A percentile compares a stretch with the other conserved stretches of the same genome.
phyloP scores from a whole-genome alignment of 768 basidiomycete genomes.

The Hygrocybe punicea region DNA sequence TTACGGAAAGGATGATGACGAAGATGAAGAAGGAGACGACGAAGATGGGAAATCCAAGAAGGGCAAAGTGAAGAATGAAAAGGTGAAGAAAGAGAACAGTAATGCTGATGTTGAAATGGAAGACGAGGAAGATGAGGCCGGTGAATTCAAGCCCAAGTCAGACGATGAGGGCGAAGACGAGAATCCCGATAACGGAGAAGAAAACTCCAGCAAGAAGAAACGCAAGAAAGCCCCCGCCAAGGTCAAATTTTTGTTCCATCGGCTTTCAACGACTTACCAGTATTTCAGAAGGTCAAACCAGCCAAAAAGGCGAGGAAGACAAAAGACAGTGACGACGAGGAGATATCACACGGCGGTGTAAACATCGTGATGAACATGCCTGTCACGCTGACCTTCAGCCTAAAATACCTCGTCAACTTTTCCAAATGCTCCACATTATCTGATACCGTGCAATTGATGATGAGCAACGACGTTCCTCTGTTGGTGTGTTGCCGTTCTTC shows the following conservation, averaged over 20 bases:
- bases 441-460: conserved; percentile 72
- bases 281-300: conserved; percentile 21
- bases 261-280: background rate
- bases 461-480: conserved; percentile 85
- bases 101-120: conserved; percentile 44
- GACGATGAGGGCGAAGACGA: conserved; percentile 57
- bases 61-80: conserved; percentile 43
- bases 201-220: conserved; percentile 19
- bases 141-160: conserved; percentile 49
- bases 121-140: conserved; percentile 45
- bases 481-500: conserved; percentile 19
- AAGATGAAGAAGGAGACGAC: conserved; percentile 31
- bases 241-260: background rate
- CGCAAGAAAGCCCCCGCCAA: conserved; percentile 10
- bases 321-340: conserved; percentile 48
- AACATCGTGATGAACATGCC: conserved; percentile 84
- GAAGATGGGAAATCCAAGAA: conserved; percentile 37
- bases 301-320: conserved; percentile 53
- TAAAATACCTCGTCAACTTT: conserved; percentile 97
- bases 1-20: conserved; percentile 43
- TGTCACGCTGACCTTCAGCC: conserved; percentile 88
- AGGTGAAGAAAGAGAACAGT: conserved; percentile 46
- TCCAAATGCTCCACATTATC: conserved; percentile 81
- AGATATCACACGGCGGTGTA: conserved; percentile 53
- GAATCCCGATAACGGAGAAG: conserved; percentile 48